Base-by-base conservation (phyloP, 2,329 filamentous ascomycete genomes). In the Phyllachora maydis region DNA sequence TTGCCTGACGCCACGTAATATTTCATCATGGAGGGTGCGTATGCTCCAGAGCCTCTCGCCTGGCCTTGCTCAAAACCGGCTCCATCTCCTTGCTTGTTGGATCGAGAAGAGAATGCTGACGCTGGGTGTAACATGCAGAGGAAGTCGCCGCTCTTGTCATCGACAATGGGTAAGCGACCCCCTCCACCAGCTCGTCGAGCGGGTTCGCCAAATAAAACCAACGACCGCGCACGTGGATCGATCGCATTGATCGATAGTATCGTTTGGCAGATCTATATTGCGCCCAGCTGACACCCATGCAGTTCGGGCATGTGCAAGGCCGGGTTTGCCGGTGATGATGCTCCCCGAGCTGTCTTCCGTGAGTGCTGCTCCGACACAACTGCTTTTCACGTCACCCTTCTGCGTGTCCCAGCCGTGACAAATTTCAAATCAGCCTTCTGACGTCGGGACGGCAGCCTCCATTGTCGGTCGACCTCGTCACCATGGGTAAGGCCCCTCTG, bases 231-330 rank as follows among this genome's bases (percentile, higher is more conserved):
- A n/a, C n/a, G n/a, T n/a, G n/a, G n/a, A n/a, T n/a, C n/a, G n/a
- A n/a, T n/a, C n/a, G n/a, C n/a, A n/a, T n/a, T n/a, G n/a, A n/a
- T n/a, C n/a, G n/a, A n/a, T n/a, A n/a, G n/a, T n/a, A n/a, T n/a
- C n/a, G n/a, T n/a, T 13, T 14, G 8, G 20, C n/a, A n/a, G 15
- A 8, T 8, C 12, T 12, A 21, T 14, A 45, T 41, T 41, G 40
- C 43, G 25, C 21, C 10, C 18, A 20, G 23, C 56, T 61, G 38
- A 61, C 48, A 32, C 38, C 27, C 38, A 30, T 47, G 35, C 56
- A 95, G 85, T 75, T 95, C 88, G 62, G 88, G 88, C 73, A 95
- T 98, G 88, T 98, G 88, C 68, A 98, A 98, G 71, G 88, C 88
- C 76, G 88, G 88, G 83, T 98, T 98, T 65, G 88, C 88, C 68